phyloP scores from a whole-genome alignment of 495 filamentous ascomycete genomes.

The Penicillium angulare region DNA sequence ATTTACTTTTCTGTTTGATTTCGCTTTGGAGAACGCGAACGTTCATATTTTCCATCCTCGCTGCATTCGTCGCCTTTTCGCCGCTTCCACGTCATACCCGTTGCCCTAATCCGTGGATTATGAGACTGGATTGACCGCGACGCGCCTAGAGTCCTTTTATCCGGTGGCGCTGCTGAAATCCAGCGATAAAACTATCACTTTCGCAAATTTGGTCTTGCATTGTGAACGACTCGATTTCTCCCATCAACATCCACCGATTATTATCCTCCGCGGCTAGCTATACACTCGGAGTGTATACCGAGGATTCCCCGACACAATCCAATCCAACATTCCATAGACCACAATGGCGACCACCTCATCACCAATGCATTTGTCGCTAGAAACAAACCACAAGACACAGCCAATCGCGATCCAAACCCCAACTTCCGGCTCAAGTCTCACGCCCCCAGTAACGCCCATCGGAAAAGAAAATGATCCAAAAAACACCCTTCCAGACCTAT shows the following conservation, averaged over 20 bases:
- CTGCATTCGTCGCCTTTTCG: constrained; percentile 4
- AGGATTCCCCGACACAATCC: background rate
- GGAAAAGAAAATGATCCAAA: constrained; percentile 15
- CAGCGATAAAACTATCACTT: too few species aligned
- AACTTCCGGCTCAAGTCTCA: constrained; percentile 22
- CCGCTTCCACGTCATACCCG: constrained; percentile 21
- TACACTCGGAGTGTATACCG: background rate
- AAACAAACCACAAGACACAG: constrained; percentile 21
- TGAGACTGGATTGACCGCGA: constrained; percentile 7
- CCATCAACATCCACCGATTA: too few species aligned
- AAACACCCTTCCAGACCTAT: constrained; percentile 7
- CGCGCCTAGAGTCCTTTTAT: constrained; percentile 5
- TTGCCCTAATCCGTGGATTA: constrained; percentile 18
- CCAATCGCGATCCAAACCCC: constrained; percentile 7
- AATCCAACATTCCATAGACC: too few species aligned
- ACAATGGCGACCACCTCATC: constrained; percentile 11
- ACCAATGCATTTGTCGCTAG: constrained; percentile 32
- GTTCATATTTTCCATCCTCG: background rate
- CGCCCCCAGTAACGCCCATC: constrained; percentile 41
- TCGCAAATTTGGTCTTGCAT: too few species aligned
- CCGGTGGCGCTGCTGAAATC: constrained; percentile 27
- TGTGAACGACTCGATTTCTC: too few species aligned
- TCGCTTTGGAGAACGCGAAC: too few species aligned
- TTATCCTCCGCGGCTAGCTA: too few species aligned
- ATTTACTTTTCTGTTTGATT: too few species aligned